phyloP scores from a whole-genome alignment of 2,329 filamentous ascomycete genomes.

The Sclerotinia spermophila region DNA sequence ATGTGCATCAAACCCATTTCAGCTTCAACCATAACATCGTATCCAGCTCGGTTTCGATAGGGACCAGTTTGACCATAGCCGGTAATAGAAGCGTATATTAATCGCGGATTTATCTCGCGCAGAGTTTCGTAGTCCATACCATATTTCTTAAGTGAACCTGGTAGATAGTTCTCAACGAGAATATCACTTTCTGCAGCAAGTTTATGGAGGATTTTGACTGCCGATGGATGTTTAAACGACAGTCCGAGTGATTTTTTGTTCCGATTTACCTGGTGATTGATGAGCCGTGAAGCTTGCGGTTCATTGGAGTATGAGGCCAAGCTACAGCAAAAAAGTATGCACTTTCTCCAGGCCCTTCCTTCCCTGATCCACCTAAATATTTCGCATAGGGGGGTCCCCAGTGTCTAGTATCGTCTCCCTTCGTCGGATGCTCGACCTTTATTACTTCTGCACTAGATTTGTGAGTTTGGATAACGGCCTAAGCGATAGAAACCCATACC shows the following conservation, averaged over 20 bases:
- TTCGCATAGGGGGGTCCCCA: slow-evolving; percentile 94
- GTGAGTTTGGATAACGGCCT: slow-evolving; percentile 18
- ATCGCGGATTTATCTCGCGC: slow-evolving; percentile 71
- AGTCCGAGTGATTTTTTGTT: slow-evolving; percentile 95
- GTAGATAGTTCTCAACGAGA: slow-evolving; percentile 94
- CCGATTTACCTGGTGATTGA: slow-evolving; percentile 68
- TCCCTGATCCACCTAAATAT: slow-evolving; percentile 59
- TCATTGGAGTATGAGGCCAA: background rate
- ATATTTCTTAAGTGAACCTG: slow-evolving; percentile 86
- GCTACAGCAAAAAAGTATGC: slow-evolving; percentile 87
- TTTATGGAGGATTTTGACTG: slow-evolving; percentile 82
- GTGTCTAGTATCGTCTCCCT: slow-evolving; percentile 89
- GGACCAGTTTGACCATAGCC: slow-evolving; percentile 96
- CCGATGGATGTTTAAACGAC: slow-evolving; percentile 81
- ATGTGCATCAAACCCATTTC: slow-evolving; percentile 99
- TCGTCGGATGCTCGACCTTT: slow-evolving; percentile 89
- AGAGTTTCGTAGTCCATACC: slow-evolving; percentile 82
- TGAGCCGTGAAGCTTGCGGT: slow-evolving; percentile 17
- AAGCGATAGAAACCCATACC: slow-evolving; percentile 51
- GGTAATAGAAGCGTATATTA: slow-evolving; percentile 95
- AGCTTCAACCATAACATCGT: slow-evolving; percentile 99
- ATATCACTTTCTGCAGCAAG: slow-evolving; percentile 84
- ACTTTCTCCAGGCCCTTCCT: slow-evolving; percentile 77
- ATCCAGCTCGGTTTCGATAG: slow-evolving; percentile 81
- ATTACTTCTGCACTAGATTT: slow-evolving; percentile 80